These are phyloP conservation scores for Hypericum perforatum DNA, from an alignment of 345 rosid genomes.

Conservation along the genomic window DNA sequence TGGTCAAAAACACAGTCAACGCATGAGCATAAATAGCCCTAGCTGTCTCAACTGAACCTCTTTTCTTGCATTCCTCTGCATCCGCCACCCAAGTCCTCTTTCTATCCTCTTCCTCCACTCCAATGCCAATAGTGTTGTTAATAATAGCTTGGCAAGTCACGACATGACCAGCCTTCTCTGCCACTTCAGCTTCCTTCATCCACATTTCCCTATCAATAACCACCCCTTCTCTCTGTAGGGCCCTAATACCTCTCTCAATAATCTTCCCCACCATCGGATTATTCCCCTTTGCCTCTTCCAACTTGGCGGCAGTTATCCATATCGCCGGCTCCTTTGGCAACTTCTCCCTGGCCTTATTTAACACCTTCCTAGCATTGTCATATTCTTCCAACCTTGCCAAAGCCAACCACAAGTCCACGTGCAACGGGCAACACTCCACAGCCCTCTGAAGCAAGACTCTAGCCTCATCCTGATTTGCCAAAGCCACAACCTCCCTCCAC, in stretches of 20 bases:
- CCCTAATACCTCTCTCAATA: conserved; percentile 83
- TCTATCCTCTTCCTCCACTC: conserved; percentile 94
- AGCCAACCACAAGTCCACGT: conserved; percentile 83
- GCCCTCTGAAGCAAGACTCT: conserved; percentile 71
- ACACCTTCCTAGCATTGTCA: conserved; percentile 63
- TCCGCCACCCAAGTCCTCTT: conserved; percentile 98
- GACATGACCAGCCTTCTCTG: conserved; percentile 77
- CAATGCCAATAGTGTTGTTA: conserved; percentile 64
- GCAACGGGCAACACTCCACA: conserved; percentile 92
- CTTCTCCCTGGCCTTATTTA: conserved; percentile 62
- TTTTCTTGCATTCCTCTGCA: conserved; percentile 93
- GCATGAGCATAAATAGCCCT: conserved; percentile 86
- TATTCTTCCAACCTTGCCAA: conserved; percentile 79
- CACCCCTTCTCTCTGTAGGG: conserved; percentile 77
- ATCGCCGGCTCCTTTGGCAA: conserved; percentile 81
- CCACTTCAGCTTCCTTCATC: conserved; percentile 94
- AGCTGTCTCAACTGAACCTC: conserved; percentile 82
- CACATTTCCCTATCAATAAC: conserved; percentile 80
- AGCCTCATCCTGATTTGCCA: conserved; percentile 69
- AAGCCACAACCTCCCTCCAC: conserved; percentile 85
- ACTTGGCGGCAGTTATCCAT: conserved; percentile 91
- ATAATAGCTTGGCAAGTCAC: conserved; percentile 80
- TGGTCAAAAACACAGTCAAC: conserved; percentile 73
- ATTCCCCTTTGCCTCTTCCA: conserved; percentile 91
- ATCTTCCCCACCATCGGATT: conserved; percentile 65